A percentile compares a stretch with the other conserved stretches of the same genome.
phyloP scores from a whole-genome alignment of 345 rosid species.

The Moringa oleifera region DNA sequence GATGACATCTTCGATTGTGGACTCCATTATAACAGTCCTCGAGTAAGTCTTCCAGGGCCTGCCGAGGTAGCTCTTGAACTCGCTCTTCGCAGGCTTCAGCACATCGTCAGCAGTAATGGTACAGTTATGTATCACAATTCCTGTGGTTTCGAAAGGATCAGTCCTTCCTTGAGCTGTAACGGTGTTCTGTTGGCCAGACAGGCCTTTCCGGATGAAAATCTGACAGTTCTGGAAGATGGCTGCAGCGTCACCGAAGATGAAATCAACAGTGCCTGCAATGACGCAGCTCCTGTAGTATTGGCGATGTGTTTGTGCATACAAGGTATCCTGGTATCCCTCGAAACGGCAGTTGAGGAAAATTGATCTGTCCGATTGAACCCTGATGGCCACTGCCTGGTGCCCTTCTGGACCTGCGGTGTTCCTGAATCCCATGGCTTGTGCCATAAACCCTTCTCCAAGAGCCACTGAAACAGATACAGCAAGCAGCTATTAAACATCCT shows the following conservation, averaged over 20 bases:
- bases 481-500: too few relatives aligned
- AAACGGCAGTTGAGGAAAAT: slow-evolving; percentile 72
- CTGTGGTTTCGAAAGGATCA: slow-evolving; percentile 59
- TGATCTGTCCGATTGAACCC: slow-evolving; percentile 61
- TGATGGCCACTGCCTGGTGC: slow-evolving; percentile 71
- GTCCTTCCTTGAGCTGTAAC: slow-evolving; percentile 67
- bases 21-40: slow-evolving; percentile 70
- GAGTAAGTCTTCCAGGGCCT: slow-evolving; percentile 73
- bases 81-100: slow-evolving; percentile 32
- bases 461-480: slow-evolving; percentile 38
- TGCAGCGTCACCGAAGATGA: slow-evolving; percentile 86
- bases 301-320: slow-evolving; percentile 72
- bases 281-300: slow-evolving; percentile 73
- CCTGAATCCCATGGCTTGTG: slow-evolving; percentile 69
- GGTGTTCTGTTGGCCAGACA: slow-evolving; percentile 44
- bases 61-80: slow-evolving; percentile 60
- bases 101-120: slow-evolving; percentile 40
- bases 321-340: slow-evolving; percentile 73
- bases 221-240: slow-evolving; percentile 73
- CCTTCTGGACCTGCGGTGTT: slow-evolving; percentile 79
- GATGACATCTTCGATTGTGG: slow-evolving; percentile 54
- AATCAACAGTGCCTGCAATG: slow-evolving; percentile 65
- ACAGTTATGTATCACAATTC: slow-evolving; percentile 70
- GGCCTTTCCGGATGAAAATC: slow-evolving; percentile 52
- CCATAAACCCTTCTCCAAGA: slow-evolving; percentile 63